These are phyloP conservation scores for Kalmanozyma brasiliensis DNA, from an alignment of 1,284 basidiomycete species.

Conservation along the genomic window DNA sequence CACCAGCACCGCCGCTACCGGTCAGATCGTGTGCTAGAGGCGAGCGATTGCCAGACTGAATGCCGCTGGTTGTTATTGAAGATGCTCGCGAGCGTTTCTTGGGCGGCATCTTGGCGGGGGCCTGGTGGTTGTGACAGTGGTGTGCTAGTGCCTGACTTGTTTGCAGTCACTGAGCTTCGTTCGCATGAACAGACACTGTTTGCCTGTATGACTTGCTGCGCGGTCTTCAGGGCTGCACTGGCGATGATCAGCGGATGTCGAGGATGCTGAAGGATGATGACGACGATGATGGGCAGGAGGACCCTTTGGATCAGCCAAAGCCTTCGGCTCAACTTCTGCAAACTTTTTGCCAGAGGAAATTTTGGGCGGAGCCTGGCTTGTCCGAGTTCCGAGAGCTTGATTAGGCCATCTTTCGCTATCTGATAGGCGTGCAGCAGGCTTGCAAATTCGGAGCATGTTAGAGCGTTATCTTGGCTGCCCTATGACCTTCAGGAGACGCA, in stretches of 20 bases:
- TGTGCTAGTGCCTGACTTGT: background rate
- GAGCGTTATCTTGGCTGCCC: background rate
- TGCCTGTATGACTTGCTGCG: too few relatives aligned
- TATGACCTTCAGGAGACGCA: too few relatives aligned
- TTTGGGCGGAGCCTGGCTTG: constrained; percentile 4
- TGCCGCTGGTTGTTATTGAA: constrained; percentile 36
- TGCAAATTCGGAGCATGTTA: constrained; percentile 4
- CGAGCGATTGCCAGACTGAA: constrained; percentile 9
- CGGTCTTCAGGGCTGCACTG: too few relatives aligned
- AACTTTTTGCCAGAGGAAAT: constrained; percentile 14
- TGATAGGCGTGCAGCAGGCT: constrained; percentile 9
- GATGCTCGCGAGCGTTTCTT: constrained; percentile 48
- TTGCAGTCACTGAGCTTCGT: background rate
- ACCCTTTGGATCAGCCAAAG: constrained; percentile 10
- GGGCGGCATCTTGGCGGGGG: constrained; percentile 39
- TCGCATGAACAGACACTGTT: background rate
- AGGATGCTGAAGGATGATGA: background rate
- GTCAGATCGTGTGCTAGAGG: background rate
- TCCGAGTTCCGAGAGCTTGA: constrained; percentile 19
- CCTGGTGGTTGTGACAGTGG: background rate
- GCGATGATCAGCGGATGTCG: background rate
- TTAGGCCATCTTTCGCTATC: constrained; percentile 21
- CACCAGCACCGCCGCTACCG: constrained; percentile 8
- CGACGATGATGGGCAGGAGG: constrained; percentile 11
- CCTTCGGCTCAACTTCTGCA: constrained; percentile 17